phyloP scores from a whole-genome alignment of 148 eudicot species.

The Fagopyrum esculentum region DNA sequence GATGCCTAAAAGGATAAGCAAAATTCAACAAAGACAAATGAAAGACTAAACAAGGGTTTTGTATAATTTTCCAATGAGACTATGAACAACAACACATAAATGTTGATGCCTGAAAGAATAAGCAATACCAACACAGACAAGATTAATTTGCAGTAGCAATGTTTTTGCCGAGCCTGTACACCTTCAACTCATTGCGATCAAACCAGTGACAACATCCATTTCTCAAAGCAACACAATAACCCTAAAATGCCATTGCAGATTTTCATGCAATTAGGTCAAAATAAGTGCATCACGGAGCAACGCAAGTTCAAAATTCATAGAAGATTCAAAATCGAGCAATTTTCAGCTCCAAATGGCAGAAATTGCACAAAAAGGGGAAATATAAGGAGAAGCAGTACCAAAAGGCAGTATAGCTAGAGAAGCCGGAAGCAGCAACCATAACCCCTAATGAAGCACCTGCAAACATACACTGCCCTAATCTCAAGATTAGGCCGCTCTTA shows the following conservation, averaged over 20 bases:
- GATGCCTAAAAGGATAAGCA: neutral
- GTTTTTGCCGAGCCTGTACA: neutral
- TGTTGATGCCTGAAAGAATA: neutral
- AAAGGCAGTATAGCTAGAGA: conserved; percentile 68
- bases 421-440: conserved; percentile 71
- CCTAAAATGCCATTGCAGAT: neutral
- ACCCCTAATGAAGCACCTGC: conserved; percentile 64
- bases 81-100: too few species aligned
- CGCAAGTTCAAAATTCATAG: neutral
- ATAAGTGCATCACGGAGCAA: neutral
- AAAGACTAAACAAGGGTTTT: neutral
- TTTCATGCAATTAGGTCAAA: neutral
- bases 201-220: neutral
- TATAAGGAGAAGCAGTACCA: conserved; percentile 34
- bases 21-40: neutral
- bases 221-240: neutral
- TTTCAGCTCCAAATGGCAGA: neutral
- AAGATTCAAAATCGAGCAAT: neutral
- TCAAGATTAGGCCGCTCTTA: conserved; percentile 63
- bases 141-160: neutral
- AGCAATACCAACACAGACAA: neutral
- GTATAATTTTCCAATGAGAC: too few species aligned
- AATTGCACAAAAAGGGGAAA: neutral
- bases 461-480: conserved; percentile 76
- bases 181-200: neutral